Conservation (phyloP, 331 rosid species). For the Acacia concinna region DNA sequence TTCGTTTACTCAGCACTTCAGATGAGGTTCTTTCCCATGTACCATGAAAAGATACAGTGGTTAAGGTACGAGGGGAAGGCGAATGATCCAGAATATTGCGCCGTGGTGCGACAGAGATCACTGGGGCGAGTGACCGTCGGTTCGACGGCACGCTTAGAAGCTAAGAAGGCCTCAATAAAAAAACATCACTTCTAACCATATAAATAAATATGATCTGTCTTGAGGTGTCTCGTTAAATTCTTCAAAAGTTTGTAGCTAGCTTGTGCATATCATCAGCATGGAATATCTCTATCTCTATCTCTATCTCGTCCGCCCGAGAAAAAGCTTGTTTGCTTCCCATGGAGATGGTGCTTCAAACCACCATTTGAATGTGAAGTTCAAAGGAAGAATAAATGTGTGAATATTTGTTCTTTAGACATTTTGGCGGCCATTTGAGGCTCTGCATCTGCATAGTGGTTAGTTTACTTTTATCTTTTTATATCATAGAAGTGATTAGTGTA, state of each 20-base stretch:
- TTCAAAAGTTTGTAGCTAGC: slow-evolving; percentile 11
- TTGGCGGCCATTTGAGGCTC: slow-evolving; percentile 36
- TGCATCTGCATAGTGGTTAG: slow-evolving; percentile 27
- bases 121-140: slow-evolving; percentile 60
- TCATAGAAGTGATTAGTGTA: slow-evolving; percentile 29
- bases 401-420: slow-evolving; percentile 17
- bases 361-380: slow-evolving; percentile 31
- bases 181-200: slow-evolving; percentile 32
- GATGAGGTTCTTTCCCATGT: slow-evolving; percentile 70
- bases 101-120: slow-evolving; percentile 56
- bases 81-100: slow-evolving; percentile 58
- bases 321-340: slow-evolving; percentile 23
- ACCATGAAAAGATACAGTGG: slow-evolving; percentile 61
- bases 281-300: too few relatives aligned
- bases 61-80: slow-evolving; percentile 46
- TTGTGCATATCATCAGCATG: slow-evolving; percentile 28
- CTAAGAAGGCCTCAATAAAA: slow-evolving; percentile 42
- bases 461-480: slow-evolving; percentile 32
- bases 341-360: slow-evolving; percentile 27
- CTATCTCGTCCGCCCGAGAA: slow-evolving; percentile 25
- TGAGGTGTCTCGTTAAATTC: slow-evolving; percentile 22
- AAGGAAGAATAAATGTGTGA: slow-evolving; percentile 23
- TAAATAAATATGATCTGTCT: slow-evolving; percentile 33
- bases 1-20: slow-evolving; percentile 53
- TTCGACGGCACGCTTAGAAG: slow-evolving; percentile 78